Evolutionary conservation across 495 filamentous ascomycete species (phyloP).

Genomic region (Penicillium longicatenatum): DNA sequence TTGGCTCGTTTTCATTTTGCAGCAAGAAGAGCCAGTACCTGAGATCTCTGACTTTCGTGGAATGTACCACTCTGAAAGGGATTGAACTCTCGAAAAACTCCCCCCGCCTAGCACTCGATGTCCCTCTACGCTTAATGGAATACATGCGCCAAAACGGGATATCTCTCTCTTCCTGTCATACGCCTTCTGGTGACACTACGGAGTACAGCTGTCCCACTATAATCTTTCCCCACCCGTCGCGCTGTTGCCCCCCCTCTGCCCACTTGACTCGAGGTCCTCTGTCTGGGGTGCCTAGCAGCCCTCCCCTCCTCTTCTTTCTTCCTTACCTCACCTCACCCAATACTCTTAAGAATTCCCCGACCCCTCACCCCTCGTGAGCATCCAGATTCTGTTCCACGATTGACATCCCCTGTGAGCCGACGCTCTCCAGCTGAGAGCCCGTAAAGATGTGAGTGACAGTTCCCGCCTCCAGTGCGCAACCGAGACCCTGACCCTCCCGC

Average conservation of each 20-base stretch:
- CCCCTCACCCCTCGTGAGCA: constrained; percentile 1
- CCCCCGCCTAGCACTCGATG: constrained; percentile 1
- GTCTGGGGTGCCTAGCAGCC: constrained; percentile 1
- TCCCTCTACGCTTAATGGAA: constrained; percentile 1
- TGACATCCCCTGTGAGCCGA: constrained; percentile 14
- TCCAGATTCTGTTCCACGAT: neutral
- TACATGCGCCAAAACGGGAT: constrained; percentile 1
- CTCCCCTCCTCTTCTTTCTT: constrained; percentile 3
- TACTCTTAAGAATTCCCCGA: too few species aligned
- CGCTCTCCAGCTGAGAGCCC: constrained; percentile 22
- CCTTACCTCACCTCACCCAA: neutral
- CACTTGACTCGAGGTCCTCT: constrained; percentile 16
- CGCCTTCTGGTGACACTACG: constrained; percentile 19
- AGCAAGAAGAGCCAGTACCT: neutral
- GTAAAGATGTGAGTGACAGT: constrained; percentile 37
- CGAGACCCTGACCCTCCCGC: constrained; percentile 11
- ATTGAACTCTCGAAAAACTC: neutral
- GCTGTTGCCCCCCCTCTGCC: constrained; percentile 16
- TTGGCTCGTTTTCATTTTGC: neutral
- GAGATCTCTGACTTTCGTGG: neutral
- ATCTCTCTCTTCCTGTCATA: constrained; percentile 9
- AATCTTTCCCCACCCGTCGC: constrained; percentile 25
- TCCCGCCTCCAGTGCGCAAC: neutral
- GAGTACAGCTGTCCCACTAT: constrained; percentile 24
- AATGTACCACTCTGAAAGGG: neutral